Base-by-base conservation (phyloP, 2,329 filamentous ascomycete species). In the Aspergillus pseudonomiae region DNA sequence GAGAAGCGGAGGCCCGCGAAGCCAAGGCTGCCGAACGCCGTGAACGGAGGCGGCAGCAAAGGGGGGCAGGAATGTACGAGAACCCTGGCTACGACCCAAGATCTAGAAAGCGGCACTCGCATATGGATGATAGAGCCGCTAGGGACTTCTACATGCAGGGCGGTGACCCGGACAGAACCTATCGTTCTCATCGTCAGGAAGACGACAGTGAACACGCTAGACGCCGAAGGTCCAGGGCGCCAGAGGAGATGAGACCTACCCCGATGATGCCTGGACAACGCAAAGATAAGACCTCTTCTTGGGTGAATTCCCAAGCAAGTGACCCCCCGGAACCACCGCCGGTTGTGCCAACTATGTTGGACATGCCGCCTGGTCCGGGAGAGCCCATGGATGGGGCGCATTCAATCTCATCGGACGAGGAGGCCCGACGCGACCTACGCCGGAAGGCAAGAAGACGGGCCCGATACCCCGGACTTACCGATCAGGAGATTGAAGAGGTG, bases 251-350 rank as follows among this genome's bases (percentile, higher is more conserved):
- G 57, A 58, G 55, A 32, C 62, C 68, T 48, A 68, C 69, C 1
- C 74, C 75, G 36, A 71, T 76, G 63, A 75, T 74, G 66, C 68
- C 71, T 36, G 76, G 77, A 24, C 78, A 74, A n/a, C 65, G 72
- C 26, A 80, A 78, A 67, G 79, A 83, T 59, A 83, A 84, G 70
- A 84, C 80, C 39, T 81, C 81, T 9, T 82, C 80, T 7, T 84
- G 82, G 82, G 77, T 84, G 9, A 75, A 83, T 63, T 81, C 80
- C 2, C 81, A 83, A 67, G 74, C 77, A 10, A 78, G 77, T 30
- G 81, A 84, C 24, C 82, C 81, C 19, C 81, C 82, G 0, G 81
- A 83, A 59, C 76, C 79, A 10, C 82, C 82, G 3, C 80, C 78
- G 32, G 73, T 83, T 19, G 77, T 81, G 11, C 76, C 76, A 4